Percentiles rank a stretch among this genome's conserved stretches.
Evolutionary conservation across 768 basidiomycete genomes (phyloP).

Genomic region (Rhizopogon roseolus): DNA sequence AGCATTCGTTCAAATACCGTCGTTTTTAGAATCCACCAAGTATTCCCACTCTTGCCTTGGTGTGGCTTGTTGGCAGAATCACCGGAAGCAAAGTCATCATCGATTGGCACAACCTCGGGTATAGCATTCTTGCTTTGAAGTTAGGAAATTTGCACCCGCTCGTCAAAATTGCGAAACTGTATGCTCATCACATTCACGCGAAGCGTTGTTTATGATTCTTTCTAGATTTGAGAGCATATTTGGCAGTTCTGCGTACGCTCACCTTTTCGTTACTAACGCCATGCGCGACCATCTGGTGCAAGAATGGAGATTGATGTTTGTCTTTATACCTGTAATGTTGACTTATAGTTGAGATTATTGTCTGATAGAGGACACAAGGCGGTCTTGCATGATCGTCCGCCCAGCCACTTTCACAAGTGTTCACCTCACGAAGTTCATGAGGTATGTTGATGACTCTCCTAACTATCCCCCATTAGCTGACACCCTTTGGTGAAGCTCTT

Average conservation of each 20-base stretch:
- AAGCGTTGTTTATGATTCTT: background rate
- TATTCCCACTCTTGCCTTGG: slow-evolving; percentile 88
- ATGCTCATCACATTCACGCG: slow-evolving; percentile 2
- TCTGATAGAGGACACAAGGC: slow-evolving; percentile 64
- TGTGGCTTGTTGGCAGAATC: slow-evolving; percentile 64
- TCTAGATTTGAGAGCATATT: slow-evolving; percentile 80
- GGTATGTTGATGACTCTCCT: slow-evolving; percentile 32
- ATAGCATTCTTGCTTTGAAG: slow-evolving; percentile 84
- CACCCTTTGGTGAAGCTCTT: slow-evolving; percentile 37
- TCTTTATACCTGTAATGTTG: slow-evolving; percentile 5
- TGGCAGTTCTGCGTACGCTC: slow-evolving; percentile 78
- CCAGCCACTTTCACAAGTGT: slow-evolving; percentile 72
- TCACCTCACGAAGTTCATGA: slow-evolving; percentile 73
- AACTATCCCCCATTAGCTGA: slow-evolving; percentile 1
- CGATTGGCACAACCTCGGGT: slow-evolving; percentile 99
- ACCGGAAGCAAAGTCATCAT: slow-evolving; percentile 86
- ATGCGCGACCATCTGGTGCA: slow-evolving; percentile 70
- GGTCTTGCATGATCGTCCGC: slow-evolving; percentile 88
- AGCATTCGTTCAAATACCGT: background rate
- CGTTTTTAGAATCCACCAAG: slow-evolving; percentile 84
- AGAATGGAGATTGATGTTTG: slow-evolving; percentile 77
- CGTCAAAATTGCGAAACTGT: slow-evolving; percentile 76
- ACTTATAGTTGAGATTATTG: slow-evolving; percentile 4
- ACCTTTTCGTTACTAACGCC: slow-evolving; percentile 88
- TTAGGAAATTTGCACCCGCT: slow-evolving; percentile 65